Evolutionary conservation across 2,329 filamentous ascomycete genomes (phyloP).

Genomic region (Phoma sp.): DNA sequence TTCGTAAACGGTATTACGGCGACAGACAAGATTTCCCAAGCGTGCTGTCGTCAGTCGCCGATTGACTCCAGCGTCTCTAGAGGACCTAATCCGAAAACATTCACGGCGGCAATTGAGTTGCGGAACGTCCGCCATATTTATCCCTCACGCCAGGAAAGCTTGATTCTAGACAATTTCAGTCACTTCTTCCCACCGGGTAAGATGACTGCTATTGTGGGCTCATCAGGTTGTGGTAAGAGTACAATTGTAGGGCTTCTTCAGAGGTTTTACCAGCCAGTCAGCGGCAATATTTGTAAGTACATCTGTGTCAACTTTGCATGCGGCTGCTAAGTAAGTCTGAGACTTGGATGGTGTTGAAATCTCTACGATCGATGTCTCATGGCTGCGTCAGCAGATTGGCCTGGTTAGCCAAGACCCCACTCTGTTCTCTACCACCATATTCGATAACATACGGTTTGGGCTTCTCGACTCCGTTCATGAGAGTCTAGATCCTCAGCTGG

Average conservation of each 20-base stretch:
- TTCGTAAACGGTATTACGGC: neutral
- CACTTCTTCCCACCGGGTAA: constrained; percentile 61
- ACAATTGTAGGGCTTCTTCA: constrained; percentile 89
- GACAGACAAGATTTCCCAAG: too few relatives aligned
- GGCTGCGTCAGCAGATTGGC: constrained; percentile 89
- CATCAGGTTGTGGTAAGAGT: constrained; percentile 81
- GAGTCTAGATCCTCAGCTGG: too few relatives aligned
- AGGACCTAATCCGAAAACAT: too few relatives aligned
- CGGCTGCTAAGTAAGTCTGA: neutral
- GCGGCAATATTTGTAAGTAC: constrained; percentile 9
- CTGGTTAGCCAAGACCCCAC: constrained; percentile 91
- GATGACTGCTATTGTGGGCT: constrained; percentile 73
- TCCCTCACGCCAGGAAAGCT: too few relatives aligned
- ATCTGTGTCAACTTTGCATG: constrained; percentile 10
- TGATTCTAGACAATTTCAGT: too few relatives aligned
- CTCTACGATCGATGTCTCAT: constrained; percentile 78
- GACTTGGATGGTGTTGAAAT: constrained; percentile 57
- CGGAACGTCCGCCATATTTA: too few relatives aligned
- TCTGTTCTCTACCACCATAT: constrained; percentile 86
- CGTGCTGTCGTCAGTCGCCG: too few relatives aligned
- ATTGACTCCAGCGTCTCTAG: too few relatives aligned
- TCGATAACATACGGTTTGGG: constrained; percentile 71
- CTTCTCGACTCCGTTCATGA: too few relatives aligned
- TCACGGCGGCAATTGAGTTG: too few relatives aligned
- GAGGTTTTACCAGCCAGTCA: constrained; percentile 79